Evolutionary conservation across 495 filamentous ascomycete species (phyloP).

Genomic region (Podospora anserina): DNA sequence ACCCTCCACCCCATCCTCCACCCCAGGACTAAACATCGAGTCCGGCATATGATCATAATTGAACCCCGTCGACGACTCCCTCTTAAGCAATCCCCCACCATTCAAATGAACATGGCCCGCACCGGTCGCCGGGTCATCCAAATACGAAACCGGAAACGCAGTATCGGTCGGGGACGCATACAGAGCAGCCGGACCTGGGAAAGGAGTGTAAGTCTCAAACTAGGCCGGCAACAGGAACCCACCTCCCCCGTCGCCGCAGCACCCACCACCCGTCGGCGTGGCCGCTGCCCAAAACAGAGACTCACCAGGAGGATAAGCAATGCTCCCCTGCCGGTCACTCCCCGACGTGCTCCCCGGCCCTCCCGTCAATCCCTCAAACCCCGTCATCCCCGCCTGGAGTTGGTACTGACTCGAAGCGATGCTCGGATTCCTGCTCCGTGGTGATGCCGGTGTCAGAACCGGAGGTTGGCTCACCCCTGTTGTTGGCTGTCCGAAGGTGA

Average conservation of each 20-base stretch:
- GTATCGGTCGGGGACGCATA: slow-evolving; percentile 24
- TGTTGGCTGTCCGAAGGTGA: slow-evolving; percentile 21
- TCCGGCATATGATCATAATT: slow-evolving; percentile 36
- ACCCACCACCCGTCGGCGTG: slow-evolving; percentile 9
- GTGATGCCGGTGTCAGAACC: slow-evolving; percentile 10
- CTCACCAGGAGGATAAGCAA: slow-evolving; percentile 33
- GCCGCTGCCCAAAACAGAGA: neutral
- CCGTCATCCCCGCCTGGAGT: slow-evolving; percentile 12
- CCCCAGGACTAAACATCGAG: slow-evolving; percentile 25
- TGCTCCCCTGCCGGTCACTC: slow-evolving; percentile 25
- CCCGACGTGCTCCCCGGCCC: neutral
- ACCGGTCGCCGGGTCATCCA: slow-evolving; percentile 10
- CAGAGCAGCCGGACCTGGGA: slow-evolving; percentile 9
- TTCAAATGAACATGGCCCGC: slow-evolving; percentile 2
- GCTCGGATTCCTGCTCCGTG: slow-evolving; percentile 25
- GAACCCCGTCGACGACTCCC: slow-evolving; percentile 19
- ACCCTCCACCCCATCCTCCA: slow-evolving; percentile 3
- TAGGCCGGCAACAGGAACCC: neutral
- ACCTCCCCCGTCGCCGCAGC: neutral
- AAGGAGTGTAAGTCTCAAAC: neutral
- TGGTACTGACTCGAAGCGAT: slow-evolving; percentile 24
- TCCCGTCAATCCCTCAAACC: slow-evolving; percentile 17
- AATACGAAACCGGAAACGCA: slow-evolving; percentile 11
- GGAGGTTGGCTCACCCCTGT: neutral
- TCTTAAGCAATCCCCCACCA: slow-evolving; percentile 14